Evolutionary conservation across 441 rosid species (phyloP).

Genomic region (Aquilaria agallochum): DNA sequence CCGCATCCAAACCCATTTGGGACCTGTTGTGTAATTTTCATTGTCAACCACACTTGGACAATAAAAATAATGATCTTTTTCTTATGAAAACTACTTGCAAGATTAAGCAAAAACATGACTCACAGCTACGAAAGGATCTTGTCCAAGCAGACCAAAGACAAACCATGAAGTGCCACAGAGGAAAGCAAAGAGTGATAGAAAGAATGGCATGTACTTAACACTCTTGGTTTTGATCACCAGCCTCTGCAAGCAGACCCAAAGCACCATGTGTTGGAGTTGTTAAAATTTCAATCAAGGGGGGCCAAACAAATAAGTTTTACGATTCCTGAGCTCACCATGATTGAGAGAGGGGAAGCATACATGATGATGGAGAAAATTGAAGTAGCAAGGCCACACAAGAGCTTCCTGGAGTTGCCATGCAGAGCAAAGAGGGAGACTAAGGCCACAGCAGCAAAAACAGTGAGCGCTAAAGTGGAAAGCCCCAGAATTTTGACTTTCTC

Average conservation of each 20-base stretch:
- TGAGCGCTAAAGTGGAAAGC: constrained; percentile 42
- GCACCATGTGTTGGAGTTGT: not conserved
- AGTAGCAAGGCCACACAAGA: constrained; percentile 78
- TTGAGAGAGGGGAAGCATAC: constrained; percentile 92
- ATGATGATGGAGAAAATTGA: constrained; percentile 84
- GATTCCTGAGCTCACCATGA: constrained; percentile 56
- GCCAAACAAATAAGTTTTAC: not conserved
- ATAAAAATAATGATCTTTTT: not conserved
- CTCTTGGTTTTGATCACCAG: constrained; percentile 84
- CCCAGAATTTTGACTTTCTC: constrained; percentile 70
- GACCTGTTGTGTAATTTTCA: constrained; percentile 29
- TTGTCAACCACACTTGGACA: not conserved
- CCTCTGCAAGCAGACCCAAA: constrained; percentile 41
- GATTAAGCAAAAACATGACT: constrained; percentile 17
- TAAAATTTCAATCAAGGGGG: not conserved
- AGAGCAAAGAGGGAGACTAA: constrained; percentile 63
- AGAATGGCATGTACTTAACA: constrained; percentile 96
- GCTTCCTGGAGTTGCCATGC: constrained; percentile 57
- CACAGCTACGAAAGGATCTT: constrained; percentile 81
- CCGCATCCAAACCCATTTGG: constrained; percentile 86
- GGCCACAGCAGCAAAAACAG: constrained; percentile 52
- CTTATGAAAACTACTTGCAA: not conserved
- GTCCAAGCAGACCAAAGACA: constrained; percentile 77
- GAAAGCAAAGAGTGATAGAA: constrained; percentile 83
- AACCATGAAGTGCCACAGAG: constrained; percentile 96